Evolutionary conservation across 768 basidiomycete genomes (phyloP).

Genomic region (Phlebiopsis flavidoalba): DNA sequence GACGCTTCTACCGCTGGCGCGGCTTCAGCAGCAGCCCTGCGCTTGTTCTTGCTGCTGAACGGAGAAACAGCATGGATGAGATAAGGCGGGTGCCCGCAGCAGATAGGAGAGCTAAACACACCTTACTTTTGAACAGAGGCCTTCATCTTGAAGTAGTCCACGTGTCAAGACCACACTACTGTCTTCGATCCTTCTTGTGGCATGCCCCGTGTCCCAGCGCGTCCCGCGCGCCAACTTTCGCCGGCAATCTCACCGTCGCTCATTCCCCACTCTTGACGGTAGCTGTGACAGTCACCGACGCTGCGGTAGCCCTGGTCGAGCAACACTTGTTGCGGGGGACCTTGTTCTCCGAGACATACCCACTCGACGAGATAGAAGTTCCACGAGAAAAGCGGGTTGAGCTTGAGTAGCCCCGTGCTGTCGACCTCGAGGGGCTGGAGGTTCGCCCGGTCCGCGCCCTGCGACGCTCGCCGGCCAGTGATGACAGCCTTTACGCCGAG

Average conservation of each 20-base stretch:
- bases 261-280: slow-evolving; percentile 75
- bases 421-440: slow-evolving; percentile 89
- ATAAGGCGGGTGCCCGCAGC: neutral
- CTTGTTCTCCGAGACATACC: slow-evolving; percentile 67
- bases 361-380: slow-evolving; percentile 77
- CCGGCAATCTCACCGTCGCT: slow-evolving; percentile 57
- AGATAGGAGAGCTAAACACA: neutral
- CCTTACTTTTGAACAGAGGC: slow-evolving; percentile 40
- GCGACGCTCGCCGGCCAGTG: slow-evolving; percentile 91
- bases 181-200: slow-evolving; percentile 76
- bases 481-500: slow-evolving; percentile 82
- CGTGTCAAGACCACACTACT: slow-evolving; percentile 94
- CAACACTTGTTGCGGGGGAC: slow-evolving; percentile 84
- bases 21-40: neutral
- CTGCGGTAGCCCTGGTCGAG: slow-evolving; percentile 90
- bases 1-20: neutral
- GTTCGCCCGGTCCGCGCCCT: slow-evolving; percentile 83
- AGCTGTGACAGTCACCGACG: slow-evolving; percentile 97
- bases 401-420: slow-evolving; percentile 82
- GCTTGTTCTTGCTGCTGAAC: slow-evolving; percentile 4
- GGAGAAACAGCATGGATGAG: neutral
- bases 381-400: slow-evolving; percentile 93
- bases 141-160: slow-evolving; percentile 82
- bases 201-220: too few species aligned
- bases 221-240: slow-evolving; percentile 85